phyloP scores from a whole-genome alignment of 257 asterid genomes.

The Solanum medicagineum region DNA sequence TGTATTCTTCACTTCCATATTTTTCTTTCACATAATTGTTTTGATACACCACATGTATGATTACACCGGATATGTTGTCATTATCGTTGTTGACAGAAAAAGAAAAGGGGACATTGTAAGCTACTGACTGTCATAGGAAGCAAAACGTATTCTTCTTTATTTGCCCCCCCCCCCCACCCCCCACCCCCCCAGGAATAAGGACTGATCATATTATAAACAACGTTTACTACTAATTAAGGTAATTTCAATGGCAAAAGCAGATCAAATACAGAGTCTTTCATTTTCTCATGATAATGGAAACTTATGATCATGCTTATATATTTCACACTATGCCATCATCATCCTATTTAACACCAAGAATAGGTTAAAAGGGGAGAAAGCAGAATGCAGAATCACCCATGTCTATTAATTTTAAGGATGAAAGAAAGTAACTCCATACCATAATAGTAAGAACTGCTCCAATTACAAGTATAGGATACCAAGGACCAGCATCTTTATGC shows the following conservation, averaged over 20 bases:
- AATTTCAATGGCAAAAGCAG: neutral
- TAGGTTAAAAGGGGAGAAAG: neutral
- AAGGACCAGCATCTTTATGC: conserved; percentile 27
- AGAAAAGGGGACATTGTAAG: neutral
- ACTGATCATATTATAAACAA: neutral
- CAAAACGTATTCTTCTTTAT: neutral
- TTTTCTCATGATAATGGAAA: neutral
- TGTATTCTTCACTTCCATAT: neutral
- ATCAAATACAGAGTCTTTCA: neutral
- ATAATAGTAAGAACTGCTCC: conserved; percentile 45
- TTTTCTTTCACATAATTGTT: neutral
- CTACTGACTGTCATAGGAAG: neutral
- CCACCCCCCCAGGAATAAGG: neutral
- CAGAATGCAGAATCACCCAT: neutral
- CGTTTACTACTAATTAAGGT: neutral
- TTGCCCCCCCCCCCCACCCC: neutral
- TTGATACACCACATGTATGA: neutral
- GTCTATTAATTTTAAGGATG: neutral
- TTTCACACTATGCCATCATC: neutral
- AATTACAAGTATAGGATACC: conserved; percentile 53
- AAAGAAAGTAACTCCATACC: conserved; percentile 28
- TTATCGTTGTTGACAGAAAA: neutral
- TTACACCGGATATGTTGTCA: neutral
- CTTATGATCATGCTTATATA: neutral
- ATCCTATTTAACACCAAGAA: neutral